Percentiles rank a stretch among this genome's conserved stretches.
Evolutionary conservation across 805 yeast genomes (phyloP).

Genomic region (Sugiyamaella chiloensis): DNA sequence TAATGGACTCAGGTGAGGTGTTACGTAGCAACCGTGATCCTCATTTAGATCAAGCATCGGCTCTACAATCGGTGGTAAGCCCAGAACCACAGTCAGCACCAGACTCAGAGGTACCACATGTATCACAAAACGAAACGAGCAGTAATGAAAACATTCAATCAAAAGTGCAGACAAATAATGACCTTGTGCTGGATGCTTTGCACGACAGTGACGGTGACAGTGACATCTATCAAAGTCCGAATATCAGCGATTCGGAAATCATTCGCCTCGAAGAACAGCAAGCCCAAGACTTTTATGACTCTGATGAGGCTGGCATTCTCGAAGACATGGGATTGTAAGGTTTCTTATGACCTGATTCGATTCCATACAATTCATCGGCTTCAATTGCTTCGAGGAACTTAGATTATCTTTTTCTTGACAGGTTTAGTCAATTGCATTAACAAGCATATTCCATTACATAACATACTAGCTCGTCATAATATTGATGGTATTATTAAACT

Average conservation of each 20-base stretch:
- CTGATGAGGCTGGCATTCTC: conserved; percentile 15
- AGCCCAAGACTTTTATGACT: conserved; percentile 7
- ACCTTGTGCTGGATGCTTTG: background rate
- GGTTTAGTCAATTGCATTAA: no score
- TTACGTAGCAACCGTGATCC: background rate
- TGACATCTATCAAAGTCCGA: background rate
- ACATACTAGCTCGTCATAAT: no score
- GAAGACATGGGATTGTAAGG: conserved; percentile 21
- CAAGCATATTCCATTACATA: no score
- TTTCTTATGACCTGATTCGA: no score
- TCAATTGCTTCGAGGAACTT: no score
- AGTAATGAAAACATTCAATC: no score
- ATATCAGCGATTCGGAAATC: conserved; percentile 7
- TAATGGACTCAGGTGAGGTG: background rate
- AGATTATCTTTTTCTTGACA: no score
- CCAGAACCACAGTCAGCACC: background rate
- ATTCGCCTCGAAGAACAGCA: conserved; percentile 1
- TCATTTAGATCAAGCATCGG: background rate
- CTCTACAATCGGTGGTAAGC: background rate
- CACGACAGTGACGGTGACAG: background rate
- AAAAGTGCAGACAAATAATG: no score
- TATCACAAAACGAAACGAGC: no score
- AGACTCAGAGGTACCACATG: no score
- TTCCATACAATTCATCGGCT: no score
- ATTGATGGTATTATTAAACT: no score